Conservation (phyloP, 164 flowering plant genomes). For the Dillenia turbinata region DNA sequence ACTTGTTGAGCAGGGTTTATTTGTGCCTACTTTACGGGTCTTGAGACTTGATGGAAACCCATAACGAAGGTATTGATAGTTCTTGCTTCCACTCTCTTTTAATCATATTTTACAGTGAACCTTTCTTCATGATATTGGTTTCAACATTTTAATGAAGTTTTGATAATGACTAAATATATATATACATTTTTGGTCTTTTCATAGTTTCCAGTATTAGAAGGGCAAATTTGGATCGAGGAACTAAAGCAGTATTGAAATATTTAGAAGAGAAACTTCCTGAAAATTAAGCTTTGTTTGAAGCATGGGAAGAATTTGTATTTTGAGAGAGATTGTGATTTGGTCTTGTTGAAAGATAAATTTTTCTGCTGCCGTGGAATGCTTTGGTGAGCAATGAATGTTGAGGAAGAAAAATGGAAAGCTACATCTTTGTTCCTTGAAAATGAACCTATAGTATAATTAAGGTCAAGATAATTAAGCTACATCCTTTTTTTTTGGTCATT, state of each 20-base stretch:
- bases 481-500: too few species aligned
- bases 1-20: constrained; percentile 67
- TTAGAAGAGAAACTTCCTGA: constrained; percentile 71
- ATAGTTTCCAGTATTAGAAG: constrained; percentile 69
- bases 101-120: background rate
- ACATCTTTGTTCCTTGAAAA: too few species aligned
- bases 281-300: too few species aligned
- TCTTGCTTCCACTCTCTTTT: background rate
- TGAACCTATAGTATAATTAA: too few species aligned
- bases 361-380: too few species aligned
- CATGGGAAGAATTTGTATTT: too few species aligned
- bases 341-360: too few species aligned
- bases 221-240: constrained; percentile 81
- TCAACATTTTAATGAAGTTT: background rate
- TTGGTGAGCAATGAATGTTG: too few species aligned
- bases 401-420: too few species aligned
- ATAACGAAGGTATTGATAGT: constrained; percentile 60
- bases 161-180: background rate
- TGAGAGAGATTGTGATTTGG: too few species aligned
- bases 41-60: constrained; percentile 92
- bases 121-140: background rate
- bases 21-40: constrained; percentile 76
- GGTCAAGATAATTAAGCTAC: too few species aligned
- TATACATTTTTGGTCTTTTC: background rate
- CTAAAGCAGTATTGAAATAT: constrained; percentile 74